Evolutionary conservation across 1,284 basidiomycete species (phyloP).

Genomic region (Blastosporella zonata): DNA sequence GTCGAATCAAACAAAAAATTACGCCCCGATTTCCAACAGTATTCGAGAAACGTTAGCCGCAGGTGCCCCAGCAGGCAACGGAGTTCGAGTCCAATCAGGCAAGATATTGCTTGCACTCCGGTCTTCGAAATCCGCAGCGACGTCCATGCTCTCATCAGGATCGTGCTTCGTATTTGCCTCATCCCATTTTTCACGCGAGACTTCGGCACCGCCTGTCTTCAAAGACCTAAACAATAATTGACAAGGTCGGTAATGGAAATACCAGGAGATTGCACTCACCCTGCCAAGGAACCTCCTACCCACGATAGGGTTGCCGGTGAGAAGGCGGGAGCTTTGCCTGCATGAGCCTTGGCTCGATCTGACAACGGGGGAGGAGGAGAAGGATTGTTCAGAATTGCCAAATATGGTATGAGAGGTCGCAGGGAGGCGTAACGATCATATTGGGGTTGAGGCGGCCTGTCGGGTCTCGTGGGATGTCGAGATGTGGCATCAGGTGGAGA

Average conservation of each 20-base stretch:
- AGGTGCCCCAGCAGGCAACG: slow-evolving; percentile 61
- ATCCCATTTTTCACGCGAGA: slow-evolving; percentile 83
- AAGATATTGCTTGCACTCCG: slow-evolving; percentile 44
- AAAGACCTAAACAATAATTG: slow-evolving; percentile 43
- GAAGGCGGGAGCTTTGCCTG: slow-evolving; percentile 85
- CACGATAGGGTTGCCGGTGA: slow-evolving; percentile 77
- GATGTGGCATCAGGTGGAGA: slow-evolving; percentile 35
- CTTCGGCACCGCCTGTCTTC: slow-evolving; percentile 81
- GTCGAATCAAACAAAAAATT: too few relatives aligned
- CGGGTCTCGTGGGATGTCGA: slow-evolving; percentile 35
- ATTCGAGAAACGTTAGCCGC: slow-evolving; percentile 32
- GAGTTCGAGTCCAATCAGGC: slow-evolving; percentile 77
- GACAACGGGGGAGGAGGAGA: slow-evolving; percentile 45
- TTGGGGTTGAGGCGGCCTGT: slow-evolving; percentile 41
- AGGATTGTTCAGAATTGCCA: slow-evolving; percentile 86
- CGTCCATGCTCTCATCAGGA: slow-evolving; percentile 41
- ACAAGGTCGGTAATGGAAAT: slow-evolving; percentile 4
- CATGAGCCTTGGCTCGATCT: slow-evolving; percentile 49
- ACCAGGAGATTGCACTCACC: slow-evolving; percentile 49
- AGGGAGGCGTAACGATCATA: slow-evolving; percentile 75
- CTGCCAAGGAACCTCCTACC: slow-evolving; percentile 92
- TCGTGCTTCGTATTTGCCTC: slow-evolving; percentile 54
- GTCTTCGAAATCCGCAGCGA: slow-evolving; percentile 35
- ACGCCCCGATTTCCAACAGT: slow-evolving; percentile 20
- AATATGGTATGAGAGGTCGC: slow-evolving; percentile 62